Evolutionary conservation across 192 early-diverging fungal species (phyloP), one percentile per base, ranked within the genome.

Genomic region (Coemansia sp.): DNA sequence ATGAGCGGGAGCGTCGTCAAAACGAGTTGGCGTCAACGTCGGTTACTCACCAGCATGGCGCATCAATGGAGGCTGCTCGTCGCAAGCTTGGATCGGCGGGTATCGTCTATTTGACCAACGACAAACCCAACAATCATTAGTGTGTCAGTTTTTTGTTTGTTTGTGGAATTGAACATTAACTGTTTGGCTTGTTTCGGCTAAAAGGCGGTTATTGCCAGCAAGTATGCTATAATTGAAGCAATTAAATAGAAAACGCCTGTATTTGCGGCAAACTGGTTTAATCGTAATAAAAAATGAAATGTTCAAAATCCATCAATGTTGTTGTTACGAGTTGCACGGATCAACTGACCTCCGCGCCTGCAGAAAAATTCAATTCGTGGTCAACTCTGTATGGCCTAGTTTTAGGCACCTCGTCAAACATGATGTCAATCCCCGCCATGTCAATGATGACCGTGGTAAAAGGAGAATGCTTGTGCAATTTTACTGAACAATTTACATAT

Each of bases 1-100:
- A 94, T 19, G 89, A 94, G 59, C 90, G 92, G 25, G 94, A 94
- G 67, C 84, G 85, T 52, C 85, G 85, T 57, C 81, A 92, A 64
- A 65, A 92, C 73, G 83, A 88, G 57, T 89, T 93, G 84, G 84
- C 84, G 22, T 88, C 85, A 21, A 81, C 77, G 4, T 89, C 92
- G 1, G 41, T 43, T n/a, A 16, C 41, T 3, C 85, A 94, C 11
- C 87, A 89, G 51, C 86, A 91, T 62, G 89, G 86, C 0, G 79
- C 85, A 0, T 87, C 89, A 2, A 71, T 94, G 59, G 80, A 87
- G 25, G 90, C 92, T 50, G 80, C 85, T 23, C 90, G 91, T 43
- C 85, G 88, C 59, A 80, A 80, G 11, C 69, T 86, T 0, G 92
- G 90, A 11, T 77, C 86, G 17, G 90, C 93, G 8, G 92, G 94